These are phyloP conservation scores for Penicillium sp. DNA, from an alignment of 2,329 filamentous ascomycete genomes.

Conservation along the genomic window DNA sequence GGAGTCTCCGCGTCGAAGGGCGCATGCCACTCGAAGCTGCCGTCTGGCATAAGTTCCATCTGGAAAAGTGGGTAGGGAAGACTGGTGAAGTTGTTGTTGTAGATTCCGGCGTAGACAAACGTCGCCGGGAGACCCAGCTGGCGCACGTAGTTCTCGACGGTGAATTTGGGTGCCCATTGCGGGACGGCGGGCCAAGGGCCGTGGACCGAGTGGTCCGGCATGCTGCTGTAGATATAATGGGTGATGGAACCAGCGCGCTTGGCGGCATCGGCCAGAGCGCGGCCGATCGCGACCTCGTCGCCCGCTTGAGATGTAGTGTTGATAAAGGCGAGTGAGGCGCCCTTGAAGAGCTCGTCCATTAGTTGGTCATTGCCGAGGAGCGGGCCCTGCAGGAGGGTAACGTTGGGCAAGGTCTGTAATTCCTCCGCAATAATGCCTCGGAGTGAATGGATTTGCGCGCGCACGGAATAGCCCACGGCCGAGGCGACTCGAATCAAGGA, in stretches of 20 bases:
- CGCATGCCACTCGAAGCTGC: slow-evolving; percentile 85
- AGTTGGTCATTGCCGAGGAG: slow-evolving; percentile 66
- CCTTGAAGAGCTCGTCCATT: slow-evolving; percentile 72
- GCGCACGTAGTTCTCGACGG: slow-evolving; percentile 84
- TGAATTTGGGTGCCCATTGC: slow-evolving; percentile 87
- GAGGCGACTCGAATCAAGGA: slow-evolving; percentile 91
- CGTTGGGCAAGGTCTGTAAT: slow-evolving; percentile 73
- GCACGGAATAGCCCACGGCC: slow-evolving; percentile 87
- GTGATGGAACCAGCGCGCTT: slow-evolving; percentile 71
- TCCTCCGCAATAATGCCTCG: slow-evolving; percentile 86
- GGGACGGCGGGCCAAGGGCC: slow-evolving; percentile 79
- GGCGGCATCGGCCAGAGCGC: slow-evolving; percentile 81
- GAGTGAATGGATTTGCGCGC: slow-evolving; percentile 81
- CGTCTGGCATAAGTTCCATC: slow-evolving; percentile 80
- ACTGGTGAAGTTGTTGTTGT: slow-evolving; percentile 98
- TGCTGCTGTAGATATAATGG: slow-evolving; percentile 94
- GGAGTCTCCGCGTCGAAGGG: slow-evolving; percentile 87
- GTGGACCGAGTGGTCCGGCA: slow-evolving; percentile 88
- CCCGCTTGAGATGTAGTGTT: slow-evolving; percentile 92
- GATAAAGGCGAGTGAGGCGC: slow-evolving; percentile 86
- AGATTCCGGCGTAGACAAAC: slow-evolving; percentile 94
- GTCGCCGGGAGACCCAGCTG: slow-evolving; percentile 78
- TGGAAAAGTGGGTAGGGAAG: slow-evolving; percentile 89
- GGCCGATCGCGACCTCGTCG: slow-evolving; percentile 85
- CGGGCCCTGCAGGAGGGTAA: slow-evolving; percentile 64